Percentiles rank a stretch among this genome's conserved stretches.
Conservation (phyloP, 1,139 yeast genomes). For the Hansenula sp. region DNA sequence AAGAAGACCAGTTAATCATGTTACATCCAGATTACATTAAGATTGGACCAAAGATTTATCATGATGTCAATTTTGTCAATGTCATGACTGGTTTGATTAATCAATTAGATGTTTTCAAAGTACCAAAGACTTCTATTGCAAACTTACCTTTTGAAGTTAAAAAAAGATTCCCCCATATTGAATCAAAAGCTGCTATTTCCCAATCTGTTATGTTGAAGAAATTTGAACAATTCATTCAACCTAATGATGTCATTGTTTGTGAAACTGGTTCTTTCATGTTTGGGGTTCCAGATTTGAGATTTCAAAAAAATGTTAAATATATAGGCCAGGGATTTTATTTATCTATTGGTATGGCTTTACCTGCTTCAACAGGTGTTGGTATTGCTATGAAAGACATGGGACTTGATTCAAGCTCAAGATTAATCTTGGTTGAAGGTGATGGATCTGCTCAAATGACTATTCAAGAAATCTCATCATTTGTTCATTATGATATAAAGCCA, state of each 20-base stretch:
- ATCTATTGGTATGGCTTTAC: constrained; percentile 84
- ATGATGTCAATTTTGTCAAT: constrained; percentile 42
- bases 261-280: constrained; percentile 85
- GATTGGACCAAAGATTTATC: constrained; percentile 35
- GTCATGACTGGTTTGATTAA: constrained; percentile 38
- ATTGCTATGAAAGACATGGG: constrained; percentile 63
- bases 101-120: constrained; percentile 28
- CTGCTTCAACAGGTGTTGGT: constrained; percentile 79
- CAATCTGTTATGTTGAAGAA: constrained; percentile 22
- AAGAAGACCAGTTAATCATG: constrained; percentile 26
- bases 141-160: constrained; percentile 14
- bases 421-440: constrained; percentile 78
- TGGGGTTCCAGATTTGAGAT: constrained; percentile 60
- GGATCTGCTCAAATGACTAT: constrained; percentile 93
- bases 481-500: constrained; percentile 58
- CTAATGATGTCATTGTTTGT: constrained; percentile 64
- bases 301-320: constrained; percentile 49
- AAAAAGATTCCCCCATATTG: constrained; percentile 18
- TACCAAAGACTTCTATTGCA: constrained; percentile 20
- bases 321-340: constrained; percentile 73
- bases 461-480: constrained; percentile 72
- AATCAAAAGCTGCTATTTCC: constrained; percentile 22
- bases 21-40: constrained; percentile 40
- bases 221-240: constrained; percentile 39
- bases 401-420: constrained; percentile 31